Conservation (phyloP, 306 rosid genomes). For the Gynostemma pentaphyllum region DNA sequence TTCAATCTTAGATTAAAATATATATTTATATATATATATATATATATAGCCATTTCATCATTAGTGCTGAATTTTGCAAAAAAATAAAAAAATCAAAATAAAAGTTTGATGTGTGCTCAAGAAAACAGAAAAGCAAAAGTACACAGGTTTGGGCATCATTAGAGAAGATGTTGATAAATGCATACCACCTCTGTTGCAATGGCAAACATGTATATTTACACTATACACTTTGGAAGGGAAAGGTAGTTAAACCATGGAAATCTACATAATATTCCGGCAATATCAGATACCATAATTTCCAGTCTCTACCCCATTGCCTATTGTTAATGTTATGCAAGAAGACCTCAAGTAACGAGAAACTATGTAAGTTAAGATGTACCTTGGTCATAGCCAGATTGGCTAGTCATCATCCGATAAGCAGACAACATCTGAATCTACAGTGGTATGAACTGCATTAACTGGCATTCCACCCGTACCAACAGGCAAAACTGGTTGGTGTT, state of each 20-base stretch:
- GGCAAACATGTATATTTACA: background rate
- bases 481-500: constrained; percentile 9
- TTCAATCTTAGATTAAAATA: too few species aligned
- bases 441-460: constrained; percentile 16
- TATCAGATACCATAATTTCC: background rate
- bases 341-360: background rate
- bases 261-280: background rate
- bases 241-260: background rate
- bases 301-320: background rate
- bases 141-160: background rate
- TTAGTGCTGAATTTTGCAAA: background rate
- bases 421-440: constrained; percentile 32
- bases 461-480: constrained; percentile 8
- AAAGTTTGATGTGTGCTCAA: background rate
- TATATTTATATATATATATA: too few species aligned
- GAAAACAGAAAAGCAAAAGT: background rate
- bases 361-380: constrained; percentile 3
- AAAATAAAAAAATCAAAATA: background rate
- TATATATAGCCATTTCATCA: too few species aligned
- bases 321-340: background rate
- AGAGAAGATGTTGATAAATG: background rate
- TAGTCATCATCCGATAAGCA: constrained; percentile 80
- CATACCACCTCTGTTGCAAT: background rate
- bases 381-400: constrained; percentile 10
- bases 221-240: background rate